Evolutionary conservation across 192 early-diverging fungal species (phyloP).

Genomic region (Glomus cerebriforme): DNA sequence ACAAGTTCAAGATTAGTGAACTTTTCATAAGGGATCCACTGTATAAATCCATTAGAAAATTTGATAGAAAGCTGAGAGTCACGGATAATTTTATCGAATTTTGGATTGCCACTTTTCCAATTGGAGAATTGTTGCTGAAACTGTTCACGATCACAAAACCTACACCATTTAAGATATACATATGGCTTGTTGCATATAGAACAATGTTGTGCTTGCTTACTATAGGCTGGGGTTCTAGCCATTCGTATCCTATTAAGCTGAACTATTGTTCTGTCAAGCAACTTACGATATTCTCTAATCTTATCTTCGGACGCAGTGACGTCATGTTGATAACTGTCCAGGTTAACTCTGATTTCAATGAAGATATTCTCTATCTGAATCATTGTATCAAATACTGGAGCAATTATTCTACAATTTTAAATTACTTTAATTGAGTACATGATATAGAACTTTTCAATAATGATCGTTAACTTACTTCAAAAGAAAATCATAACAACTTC

Average conservation of each 20-base stretch:
- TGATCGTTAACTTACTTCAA: background rate
- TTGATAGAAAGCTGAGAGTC: slow-evolving; percentile 9
- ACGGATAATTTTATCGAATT: slow-evolving; percentile 21
- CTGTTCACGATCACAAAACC: no score
- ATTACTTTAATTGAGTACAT: background rate
- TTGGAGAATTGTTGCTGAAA: background rate
- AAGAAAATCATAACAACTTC: background rate
- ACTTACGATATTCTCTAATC: no score
- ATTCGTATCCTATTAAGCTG: no score
- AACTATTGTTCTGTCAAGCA: no score
- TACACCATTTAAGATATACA: no score
- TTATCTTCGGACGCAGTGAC: background rate
- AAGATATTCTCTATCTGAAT: background rate
- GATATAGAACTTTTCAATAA: background rate
- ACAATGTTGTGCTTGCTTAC: no score
- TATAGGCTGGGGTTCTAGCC: no score
- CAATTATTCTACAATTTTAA: no score
- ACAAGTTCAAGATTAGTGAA: background rate
- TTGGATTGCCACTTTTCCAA: slow-evolving; percentile 11
- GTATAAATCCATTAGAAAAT: background rate
- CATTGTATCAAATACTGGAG: background rate
- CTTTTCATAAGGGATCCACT: slow-evolving; percentile 7
- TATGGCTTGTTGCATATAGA: no score
- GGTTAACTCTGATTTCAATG: background rate
- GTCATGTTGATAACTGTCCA: background rate